phyloP scores from a whole-genome alignment of 352 stramenopile genomes.

The Aphanomyces invadans region DNA sequence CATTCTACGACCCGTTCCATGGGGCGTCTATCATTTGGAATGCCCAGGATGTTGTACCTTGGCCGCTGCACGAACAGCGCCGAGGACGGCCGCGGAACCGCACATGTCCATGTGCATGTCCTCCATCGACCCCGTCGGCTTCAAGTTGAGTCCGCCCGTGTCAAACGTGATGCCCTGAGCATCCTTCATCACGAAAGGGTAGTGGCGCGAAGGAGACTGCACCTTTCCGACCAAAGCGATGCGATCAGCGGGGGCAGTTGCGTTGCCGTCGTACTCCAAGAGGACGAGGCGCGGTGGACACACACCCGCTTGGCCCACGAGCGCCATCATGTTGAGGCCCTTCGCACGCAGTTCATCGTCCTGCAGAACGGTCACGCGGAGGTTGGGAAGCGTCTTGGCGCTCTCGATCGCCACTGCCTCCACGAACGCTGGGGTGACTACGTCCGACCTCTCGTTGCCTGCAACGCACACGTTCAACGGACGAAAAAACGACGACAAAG shows the following conservation, averaged over 20 bases:
- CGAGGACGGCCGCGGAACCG: conserved; percentile 79
- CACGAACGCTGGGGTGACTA: conserved; percentile 75
- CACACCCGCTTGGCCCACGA: conserved; percentile 65
- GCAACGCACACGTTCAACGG: neutral
- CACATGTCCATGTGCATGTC: conserved; percentile 92
- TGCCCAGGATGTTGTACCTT: conserved; percentile 3
- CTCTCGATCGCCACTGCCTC: conserved; percentile 60
- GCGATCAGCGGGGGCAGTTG: conserved; percentile 44
- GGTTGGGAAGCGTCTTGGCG: conserved; percentile 56
- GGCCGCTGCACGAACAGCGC: conserved; percentile 62
- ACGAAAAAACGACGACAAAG: neutral
- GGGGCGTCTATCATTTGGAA: neutral
- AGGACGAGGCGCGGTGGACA: conserved; percentile 74
- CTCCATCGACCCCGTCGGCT: conserved; percentile 85
- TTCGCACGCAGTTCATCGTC: conserved; percentile 61
- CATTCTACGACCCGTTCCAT: conserved; percentile 27
- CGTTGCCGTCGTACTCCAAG: conserved; percentile 70
- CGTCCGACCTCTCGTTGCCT: conserved; percentile 72
- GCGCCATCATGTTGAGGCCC: conserved; percentile 81
- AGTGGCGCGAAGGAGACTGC: too few relatives aligned
- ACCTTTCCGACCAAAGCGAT: conserved; percentile 87
- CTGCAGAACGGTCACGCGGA: conserved; percentile 73
- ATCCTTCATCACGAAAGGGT: neutral
- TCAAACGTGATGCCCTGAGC: conserved; percentile 86
- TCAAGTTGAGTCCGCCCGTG: conserved; percentile 92